Evolutionary conservation across 2,329 filamentous ascomycete species (phyloP).

Genomic region (Dactylellina cionopaga): DNA sequence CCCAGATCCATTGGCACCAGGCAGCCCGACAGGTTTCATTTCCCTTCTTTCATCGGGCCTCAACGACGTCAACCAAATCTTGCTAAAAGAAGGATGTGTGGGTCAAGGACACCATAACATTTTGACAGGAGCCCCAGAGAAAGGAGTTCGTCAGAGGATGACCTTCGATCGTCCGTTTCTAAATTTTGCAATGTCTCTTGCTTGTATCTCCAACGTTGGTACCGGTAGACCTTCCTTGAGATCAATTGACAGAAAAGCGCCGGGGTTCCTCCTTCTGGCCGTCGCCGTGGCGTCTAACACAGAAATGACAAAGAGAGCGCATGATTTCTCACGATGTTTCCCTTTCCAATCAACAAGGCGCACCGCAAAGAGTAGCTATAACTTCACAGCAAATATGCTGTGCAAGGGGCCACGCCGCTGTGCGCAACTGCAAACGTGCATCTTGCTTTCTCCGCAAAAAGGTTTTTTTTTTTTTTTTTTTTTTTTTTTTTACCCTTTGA

Average conservation of each 20-base stretch:
- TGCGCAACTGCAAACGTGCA: background rate
- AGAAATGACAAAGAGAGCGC: conserved; percentile 19
- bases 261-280: conserved; percentile 30
- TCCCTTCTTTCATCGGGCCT: conserved; percentile 49
- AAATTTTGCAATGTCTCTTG: conserved; percentile 32
- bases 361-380: conserved; percentile 19
- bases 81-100: conserved; percentile 36
- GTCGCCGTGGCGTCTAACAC: conserved; percentile 38
- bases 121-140: conserved; percentile 47
- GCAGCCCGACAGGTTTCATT: conserved; percentile 49
- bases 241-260: conserved; percentile 23
- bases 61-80: conserved; percentile 50
- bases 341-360: conserved; percentile 13
- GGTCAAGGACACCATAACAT: conserved; percentile 33
- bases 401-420: background rate
- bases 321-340: conserved; percentile 10
- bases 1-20: conserved; percentile 45
- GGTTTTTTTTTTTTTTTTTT: too few relatives aligned
- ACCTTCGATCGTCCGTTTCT: conserved; percentile 38
- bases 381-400: conserved; percentile 12
- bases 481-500: too few relatives aligned
- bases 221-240: conserved; percentile 2
- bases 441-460: conserved; percentile 22
- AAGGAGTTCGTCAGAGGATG: conserved; percentile 21
- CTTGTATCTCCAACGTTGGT: conserved; percentile 7